These are phyloP conservation scores for Prunus davidiana DNA, from an alignment of 306 rosid species.

Conservation along the genomic window DNA sequence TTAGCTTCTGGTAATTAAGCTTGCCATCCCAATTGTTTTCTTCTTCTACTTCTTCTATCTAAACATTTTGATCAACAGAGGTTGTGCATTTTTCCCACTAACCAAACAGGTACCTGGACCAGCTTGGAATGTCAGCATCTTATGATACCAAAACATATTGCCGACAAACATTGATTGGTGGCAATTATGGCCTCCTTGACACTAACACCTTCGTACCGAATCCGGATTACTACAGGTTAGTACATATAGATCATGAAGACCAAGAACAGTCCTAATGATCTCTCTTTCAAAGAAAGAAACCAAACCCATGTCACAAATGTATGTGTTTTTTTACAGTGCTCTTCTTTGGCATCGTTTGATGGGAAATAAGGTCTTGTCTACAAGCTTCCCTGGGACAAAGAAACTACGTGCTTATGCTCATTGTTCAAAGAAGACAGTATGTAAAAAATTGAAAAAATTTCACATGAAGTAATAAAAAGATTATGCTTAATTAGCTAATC, in stretches of 20 bases:
- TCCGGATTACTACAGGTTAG: conserved; percentile 55
- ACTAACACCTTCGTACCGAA: conserved; percentile 48
- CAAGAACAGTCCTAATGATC: background rate
- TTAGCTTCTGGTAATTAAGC: conserved; percentile 50
- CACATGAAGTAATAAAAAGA: background rate
- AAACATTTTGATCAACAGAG: background rate
- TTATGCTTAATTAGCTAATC: background rate
- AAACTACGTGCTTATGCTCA: conserved; percentile 56
- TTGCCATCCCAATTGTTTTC: background rate
- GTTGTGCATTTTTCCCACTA: background rate
- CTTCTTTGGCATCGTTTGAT: conserved; percentile 71
- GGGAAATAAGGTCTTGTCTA: conserved; percentile 53
- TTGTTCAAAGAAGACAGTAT: conserved; percentile 56
- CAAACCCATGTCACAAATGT: background rate
- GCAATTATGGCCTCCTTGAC: conserved; percentile 66
- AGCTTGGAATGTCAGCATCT: conserved; percentile 68
- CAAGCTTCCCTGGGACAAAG: conserved; percentile 50
- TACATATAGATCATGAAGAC: background rate
- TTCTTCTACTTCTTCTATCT: background rate
- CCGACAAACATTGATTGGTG: conserved; percentile 69
- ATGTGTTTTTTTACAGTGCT: conserved; percentile 39
- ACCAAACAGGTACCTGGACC: conserved; percentile 66
- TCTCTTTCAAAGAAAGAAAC: no score
- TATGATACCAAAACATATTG: conserved; percentile 66
- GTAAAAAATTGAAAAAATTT: conserved; percentile 15